These are phyloP conservation scores for Didymella arachidicola DNA, from an alignment of 2,329 filamentous ascomycete species.

Conservation along the genomic window DNA sequence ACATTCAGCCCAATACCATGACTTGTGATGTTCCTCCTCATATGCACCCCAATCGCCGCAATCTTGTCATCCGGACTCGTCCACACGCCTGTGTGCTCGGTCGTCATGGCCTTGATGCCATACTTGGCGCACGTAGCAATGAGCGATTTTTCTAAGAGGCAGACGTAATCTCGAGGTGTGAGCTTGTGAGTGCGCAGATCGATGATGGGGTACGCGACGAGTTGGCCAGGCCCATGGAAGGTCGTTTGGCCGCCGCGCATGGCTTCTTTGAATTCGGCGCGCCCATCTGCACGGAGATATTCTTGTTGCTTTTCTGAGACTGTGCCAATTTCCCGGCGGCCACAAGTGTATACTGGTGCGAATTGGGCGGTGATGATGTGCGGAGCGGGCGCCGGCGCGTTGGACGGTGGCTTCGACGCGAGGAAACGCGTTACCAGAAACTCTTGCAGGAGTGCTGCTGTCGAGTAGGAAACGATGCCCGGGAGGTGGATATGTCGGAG, in stretches of 20 bases:
- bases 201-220: constrained; percentile 91
- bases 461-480: constrained; percentile 61
- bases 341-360: constrained; percentile 85
- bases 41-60: constrained; percentile 89
- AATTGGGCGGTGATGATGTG: constrained; percentile 83
- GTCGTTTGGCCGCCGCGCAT: constrained; percentile 90
- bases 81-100: constrained; percentile 87
- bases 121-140: constrained; percentile 69
- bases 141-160: constrained; percentile 77
- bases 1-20: constrained; percentile 86
- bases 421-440: constrained; percentile 65
- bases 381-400: constrained; percentile 63
- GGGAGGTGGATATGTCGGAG: constrained; percentile 69
- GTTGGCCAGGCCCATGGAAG: constrained; percentile 92
- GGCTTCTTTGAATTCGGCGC: constrained; percentile 72
- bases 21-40: constrained; percentile 81
- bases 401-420: constrained; percentile 63
- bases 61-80: constrained; percentile 68
- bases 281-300: constrained; percentile 50
- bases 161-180: constrained; percentile 78
- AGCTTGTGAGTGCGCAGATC: constrained; percentile 75
- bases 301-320: constrained; percentile 58
- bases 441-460: constrained; percentile 65
- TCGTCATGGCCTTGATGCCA: constrained; percentile 68
- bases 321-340: constrained; percentile 73